phyloP scores from a whole-genome alignment of 2,329 filamentous ascomycete genomes.

The Microdochium nivale region DNA sequence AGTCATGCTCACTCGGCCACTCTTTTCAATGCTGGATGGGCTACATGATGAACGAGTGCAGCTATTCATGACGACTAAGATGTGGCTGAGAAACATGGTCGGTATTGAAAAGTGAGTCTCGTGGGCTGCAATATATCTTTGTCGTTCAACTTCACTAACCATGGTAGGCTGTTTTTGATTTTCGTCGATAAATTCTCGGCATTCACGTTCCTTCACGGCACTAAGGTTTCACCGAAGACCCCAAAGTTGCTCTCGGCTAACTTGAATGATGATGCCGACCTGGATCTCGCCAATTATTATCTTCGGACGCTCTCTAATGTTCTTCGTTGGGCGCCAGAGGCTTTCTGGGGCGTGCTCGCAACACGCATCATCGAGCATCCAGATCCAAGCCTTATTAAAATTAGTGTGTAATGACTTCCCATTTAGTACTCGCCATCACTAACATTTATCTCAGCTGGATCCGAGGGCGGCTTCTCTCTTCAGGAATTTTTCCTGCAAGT shows the following conservation, averaged over 20 bases:
- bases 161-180: slow-evolving; percentile 47
- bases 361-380: slow-evolving; percentile 47
- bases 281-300: slow-evolving; percentile 72
- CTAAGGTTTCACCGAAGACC: slow-evolving; percentile 11
- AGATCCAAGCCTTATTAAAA: slow-evolving; percentile 30
- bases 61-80: slow-evolving; percentile 66
- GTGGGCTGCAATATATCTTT: background rate
- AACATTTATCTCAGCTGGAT: slow-evolving; percentile 30
- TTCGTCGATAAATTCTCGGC: slow-evolving; percentile 50
- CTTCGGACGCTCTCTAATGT: slow-evolving; percentile 67
- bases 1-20: slow-evolving; percentile 68
- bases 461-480: slow-evolving; percentile 48
- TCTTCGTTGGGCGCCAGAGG: slow-evolving; percentile 57
- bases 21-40: slow-evolving; percentile 75
- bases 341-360: slow-evolving; percentile 62
- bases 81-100: slow-evolving; percentile 66
- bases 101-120: slow-evolving; percentile 51
- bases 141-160: background rate
- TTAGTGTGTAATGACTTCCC: slow-evolving; percentile 38
- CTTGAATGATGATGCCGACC: slow-evolving; percentile 53
- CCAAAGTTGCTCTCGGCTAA: slow-evolving; percentile 15
- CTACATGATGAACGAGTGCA: slow-evolving; percentile 66
- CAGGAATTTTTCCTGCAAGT: slow-evolving; percentile 61
- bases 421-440: slow-evolving; percentile 14
- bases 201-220: slow-evolving; percentile 40